Evolutionary conservation across 1,284 basidiomycete genomes (phyloP).

Genomic region (Ceratobasidium sp.): DNA sequence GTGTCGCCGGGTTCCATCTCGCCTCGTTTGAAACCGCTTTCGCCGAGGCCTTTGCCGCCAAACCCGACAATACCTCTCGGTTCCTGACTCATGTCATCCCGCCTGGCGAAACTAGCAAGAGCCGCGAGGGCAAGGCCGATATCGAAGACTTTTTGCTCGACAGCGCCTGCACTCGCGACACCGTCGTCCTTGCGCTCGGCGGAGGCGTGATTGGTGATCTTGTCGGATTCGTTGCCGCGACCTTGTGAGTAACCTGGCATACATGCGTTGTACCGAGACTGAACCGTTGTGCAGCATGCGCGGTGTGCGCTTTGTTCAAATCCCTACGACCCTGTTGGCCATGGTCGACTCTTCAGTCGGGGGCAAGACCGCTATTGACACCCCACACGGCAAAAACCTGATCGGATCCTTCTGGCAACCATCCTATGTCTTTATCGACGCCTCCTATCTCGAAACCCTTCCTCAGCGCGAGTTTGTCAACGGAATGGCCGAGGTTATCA

Average conservation of each 20-base stretch:
- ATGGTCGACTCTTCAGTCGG: constrained; percentile 99
- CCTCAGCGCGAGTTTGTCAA: constrained; percentile 95
- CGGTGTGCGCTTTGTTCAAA: constrained; percentile 92
- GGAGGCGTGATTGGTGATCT: constrained; percentile 98
- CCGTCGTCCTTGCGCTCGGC: constrained; percentile 92
- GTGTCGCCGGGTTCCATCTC: constrained; percentile 83
- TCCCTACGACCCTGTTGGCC: constrained; percentile 94
- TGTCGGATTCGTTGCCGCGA: constrained; percentile 95
- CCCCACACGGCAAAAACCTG: constrained; percentile 95
- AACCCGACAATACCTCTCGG: constrained; percentile 61
- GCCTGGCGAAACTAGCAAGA: constrained; percentile 94
- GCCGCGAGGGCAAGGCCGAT: constrained; percentile 88
- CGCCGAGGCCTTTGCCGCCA: constrained; percentile 58
- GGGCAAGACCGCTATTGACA: constrained; percentile 99
- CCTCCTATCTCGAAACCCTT: constrained; percentile 93
- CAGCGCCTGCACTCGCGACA: constrained; percentile 92
- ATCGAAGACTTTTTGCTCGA: constrained; percentile 95
- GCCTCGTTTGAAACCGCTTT: constrained; percentile 75
- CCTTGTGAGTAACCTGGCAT: constrained; percentile 75
- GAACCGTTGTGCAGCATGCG: constrained; percentile 69
- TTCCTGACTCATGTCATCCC: constrained; percentile 84
- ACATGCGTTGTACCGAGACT: not conserved
- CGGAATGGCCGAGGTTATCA: constrained; percentile 98
- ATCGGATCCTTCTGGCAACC: constrained; percentile 99
- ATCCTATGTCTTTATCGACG: constrained; percentile 96